Evolutionary conservation across 202 grass and related monocot genomes (phyloP), one percentile per base, ranked within the genome.

Genomic region (Eragrostis tef): DNA sequence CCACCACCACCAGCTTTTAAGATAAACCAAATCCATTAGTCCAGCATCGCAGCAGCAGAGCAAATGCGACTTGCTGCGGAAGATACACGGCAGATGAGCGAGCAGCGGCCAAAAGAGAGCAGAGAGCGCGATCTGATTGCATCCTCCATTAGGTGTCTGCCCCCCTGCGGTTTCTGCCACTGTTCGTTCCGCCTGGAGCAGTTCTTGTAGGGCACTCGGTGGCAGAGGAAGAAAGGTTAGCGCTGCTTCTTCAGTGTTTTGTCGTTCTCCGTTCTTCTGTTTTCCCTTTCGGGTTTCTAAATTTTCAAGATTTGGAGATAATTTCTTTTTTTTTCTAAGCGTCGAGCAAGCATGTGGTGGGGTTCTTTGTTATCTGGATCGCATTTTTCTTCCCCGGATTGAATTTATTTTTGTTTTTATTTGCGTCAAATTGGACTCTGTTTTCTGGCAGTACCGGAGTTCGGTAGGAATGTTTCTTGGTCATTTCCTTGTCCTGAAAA

Each of bases 401-500:
- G 7, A 62, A 52, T 41, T 29, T 21, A 4, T 19, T 6, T 6
- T 36, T 6, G 6, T 79, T 39, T 53, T 17, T 48, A 10, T 42
- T 64, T 7, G 9, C 11, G 36, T 57, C 26, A 4, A 50, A 79
- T 41, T 14, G 2, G 62, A 5, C 1, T 15, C 22, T 9, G 64
- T n/a, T 50, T 36, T 27, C 20, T 34, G 6, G 75, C 13, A 36
- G 49, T 44, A 54, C n/a, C 13, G 50, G 65, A 80, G 78, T 70
- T 69, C 3, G 51, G 43, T 80, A 59, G 78, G 65, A 80, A 81
- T 85, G 87, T 85, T 71, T 84, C 63, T 64, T 71, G 77, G 82
- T 85, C 78, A 46, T 81, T 85, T 77, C 65, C 66, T 76, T 64
- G 78, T 60, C 87, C 87, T 85, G 54, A 81, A 89, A 89, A 85